Evolutionary conservation across 768 basidiomycete genomes (phyloP), one percentile per base, ranked within the genome.

Genomic region (Mycena polygramma): DNA sequence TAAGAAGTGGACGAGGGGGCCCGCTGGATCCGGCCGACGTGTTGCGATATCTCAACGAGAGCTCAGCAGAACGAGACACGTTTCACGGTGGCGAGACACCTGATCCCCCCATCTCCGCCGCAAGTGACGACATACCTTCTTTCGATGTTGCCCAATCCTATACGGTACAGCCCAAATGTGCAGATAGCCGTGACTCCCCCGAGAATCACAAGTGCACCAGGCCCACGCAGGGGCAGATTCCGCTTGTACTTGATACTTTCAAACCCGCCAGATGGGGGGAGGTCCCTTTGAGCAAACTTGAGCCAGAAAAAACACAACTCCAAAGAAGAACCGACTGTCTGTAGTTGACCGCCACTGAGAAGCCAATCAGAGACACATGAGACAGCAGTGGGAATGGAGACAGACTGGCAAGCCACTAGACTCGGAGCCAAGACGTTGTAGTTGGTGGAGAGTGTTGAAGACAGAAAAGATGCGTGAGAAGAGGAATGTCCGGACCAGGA

Each of bases 261-360:
- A 82, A 97, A 99, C 2, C 97, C 97, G 71, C 96, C 96, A 53
- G 90, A 75, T 49, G 97, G 97, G 75, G 97, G 97, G 91, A 99
- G 93, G 78, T 99, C 97, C 83, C 97, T 98, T 30, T 30, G 30
- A 30, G 30, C 30, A 30, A 30, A 30, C 30, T 6, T 30, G 30
- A 30, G 30, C 30, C 30, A 30, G 30, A 30, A 46, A 11, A 35
- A 5, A 13, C 10, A 35, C 10, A 7, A 43, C 24, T 5, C 17
- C 7, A 41, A 48, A 46, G 73, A 48, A 74, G 68, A 52, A 59
- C 76, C 39, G 66, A 80, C 77, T 79, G 80, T 73, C 70, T 70
- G 73, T 77, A 78, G 35, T 67, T 70, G 68, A 76, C 68, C 41
- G 76, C 78, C 78, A 92, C 91, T 92, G 19, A 24, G 20, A 30